These are phyloP conservation scores for Citrus australasica DNA, from an alignment of 345 rosid genomes.

Conservation along the genomic window DNA sequence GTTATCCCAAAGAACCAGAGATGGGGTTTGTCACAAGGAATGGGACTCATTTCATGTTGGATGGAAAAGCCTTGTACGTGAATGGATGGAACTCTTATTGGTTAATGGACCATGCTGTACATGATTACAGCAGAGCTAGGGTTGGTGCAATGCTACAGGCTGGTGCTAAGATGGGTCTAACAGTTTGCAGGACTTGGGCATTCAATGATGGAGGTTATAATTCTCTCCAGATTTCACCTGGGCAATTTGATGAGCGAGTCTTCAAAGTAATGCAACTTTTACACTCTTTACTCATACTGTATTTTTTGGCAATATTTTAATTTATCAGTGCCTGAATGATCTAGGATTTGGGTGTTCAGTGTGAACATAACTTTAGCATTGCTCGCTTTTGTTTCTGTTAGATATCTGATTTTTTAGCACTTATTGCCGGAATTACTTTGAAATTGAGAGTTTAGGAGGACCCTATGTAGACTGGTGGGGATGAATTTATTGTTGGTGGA, in stretches of 20 bases:
- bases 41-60: conserved; percentile 68
- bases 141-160: conserved; percentile 67
- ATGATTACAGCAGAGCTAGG: conserved; percentile 55
- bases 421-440: background rate
- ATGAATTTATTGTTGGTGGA: background rate
- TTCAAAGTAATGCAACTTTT: conserved; percentile 53
- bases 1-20: conserved; percentile 26
- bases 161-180: conserved; percentile 88
- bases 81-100: conserved; percentile 98
- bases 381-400: background rate
- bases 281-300: background rate
- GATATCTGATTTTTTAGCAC: background rate
- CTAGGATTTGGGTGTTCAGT: background rate
- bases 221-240: conserved; percentile 93
- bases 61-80: conserved; percentile 56
- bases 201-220: conserved; percentile 89
- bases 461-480: background rate
- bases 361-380: background rate
- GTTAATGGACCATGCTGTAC: conserved; percentile 89
- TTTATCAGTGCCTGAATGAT: background rate
- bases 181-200: conserved; percentile 97
- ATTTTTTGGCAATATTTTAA: background rate
- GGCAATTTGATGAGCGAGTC: conserved; percentile 77
- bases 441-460: background rate
- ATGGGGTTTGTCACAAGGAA: conserved; percentile 62